Base-by-base conservation (phyloP, 192 early-diverging fungal species). In the Mycoemilia scoparia region DNA sequence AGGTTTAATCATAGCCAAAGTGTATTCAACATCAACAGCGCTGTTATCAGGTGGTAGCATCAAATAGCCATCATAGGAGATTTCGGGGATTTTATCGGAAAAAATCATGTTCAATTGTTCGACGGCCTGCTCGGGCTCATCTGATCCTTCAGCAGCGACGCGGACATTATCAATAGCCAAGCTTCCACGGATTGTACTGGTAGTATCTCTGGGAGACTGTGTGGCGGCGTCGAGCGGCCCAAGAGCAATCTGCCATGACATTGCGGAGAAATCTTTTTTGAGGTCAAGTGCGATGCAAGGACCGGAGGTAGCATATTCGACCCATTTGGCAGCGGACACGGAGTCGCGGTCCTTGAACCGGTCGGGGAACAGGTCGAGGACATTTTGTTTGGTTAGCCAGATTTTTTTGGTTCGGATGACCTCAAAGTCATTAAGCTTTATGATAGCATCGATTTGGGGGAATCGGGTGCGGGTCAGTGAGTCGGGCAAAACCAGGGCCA, bases 401-500 rank as follows among this genome's bases (percentile, higher is more conserved):
- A 67, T 27, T 8, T 66, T 49, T 47, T 64, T 69, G 32, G 62
- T 43, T 24, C 67, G 60, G 20, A 55, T 39, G 7, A 60, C 59
- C 38, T 69, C 45, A 31, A 66, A 60, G 47, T 66, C 53, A 40
- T 60, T 60, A 38, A 66, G 57, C 39, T 60, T 56, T 41, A 66
- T 51, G 26, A 66, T 49, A 1, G 57, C 58, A 12, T 66, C 49
- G 44, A 66, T 54, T 24, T 66, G 51, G 53, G 56, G 57, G 49
- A 50, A 60, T 42, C 68, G 60, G 41, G 48, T 42, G 7, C 55
- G 47, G n/a, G 45, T 53, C 49, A 66, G 50, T 21, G 59, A 68
- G 35, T 73, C 69, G 17, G 71, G 71, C 46, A 69, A 71, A 47
- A 73, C 60, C 14, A 73, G 33, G 27, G 69, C 71, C 35, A 73